Base-by-base conservation (phyloP, 129 eudicot genomes). In the Artemisia argyi region DNA sequence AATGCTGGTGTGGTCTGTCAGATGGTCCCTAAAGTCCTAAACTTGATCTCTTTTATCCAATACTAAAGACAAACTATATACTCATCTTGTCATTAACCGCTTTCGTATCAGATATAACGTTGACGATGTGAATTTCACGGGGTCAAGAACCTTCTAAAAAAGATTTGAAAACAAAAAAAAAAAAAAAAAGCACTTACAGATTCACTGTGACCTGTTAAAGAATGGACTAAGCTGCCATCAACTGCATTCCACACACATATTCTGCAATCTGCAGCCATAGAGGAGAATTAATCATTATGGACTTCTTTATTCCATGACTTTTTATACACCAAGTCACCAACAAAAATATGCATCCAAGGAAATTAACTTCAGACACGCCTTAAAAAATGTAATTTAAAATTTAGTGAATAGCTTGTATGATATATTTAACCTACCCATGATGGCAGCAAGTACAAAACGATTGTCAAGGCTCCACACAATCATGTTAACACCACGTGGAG, bases 401-500 rank as follows among this genome's bases (percentile, higher is more conserved):
- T 28, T 17, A 39, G 46, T 39, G 11, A 7, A 39, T 39, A 39
- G 46, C 2, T 39, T 39, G 46, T 39, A 39, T 39, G 2, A 7
- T 54, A 30, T 48, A 51, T 61, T 56, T 61, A 81, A 58, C 86
- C 66, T 80, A 94, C 99, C 99, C 99, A 94, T 94, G 74, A 94
- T 90, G 69, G 97, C 97, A 64, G 99, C 99, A 81, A 94, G 96
- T 69, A 94, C 99, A 79, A 94, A 94, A 50, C 99, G 94, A 78
- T 94, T 94, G 79, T 94, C 99, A 66, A 94, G 87, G 78, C 99
- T 94, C 99, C 97, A 94, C 2, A 84, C 86, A 69, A 94, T 94
- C 99, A 94, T 94, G 79, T 94, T 94, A 77, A 94, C 99, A 79
- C 99, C 99, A 63, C 97, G 97, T 55, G 96, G 99, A 51, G 97